phyloP scores from a whole-genome alignment of 1,284 basidiomycete species.

The Leccinum pallidistipes region DNA sequence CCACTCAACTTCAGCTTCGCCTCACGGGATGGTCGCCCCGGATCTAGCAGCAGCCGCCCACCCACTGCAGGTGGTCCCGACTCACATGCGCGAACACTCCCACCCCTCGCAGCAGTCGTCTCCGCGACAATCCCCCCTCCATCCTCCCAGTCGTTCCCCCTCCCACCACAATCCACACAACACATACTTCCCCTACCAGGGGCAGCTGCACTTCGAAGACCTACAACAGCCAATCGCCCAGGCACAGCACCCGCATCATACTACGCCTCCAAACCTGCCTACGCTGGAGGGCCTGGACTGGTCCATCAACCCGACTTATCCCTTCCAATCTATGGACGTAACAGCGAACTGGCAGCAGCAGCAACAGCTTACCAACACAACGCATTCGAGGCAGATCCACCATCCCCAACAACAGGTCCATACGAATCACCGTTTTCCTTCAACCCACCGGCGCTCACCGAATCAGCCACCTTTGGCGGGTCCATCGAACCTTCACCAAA shows the following conservation, averaged over 20 bases:
- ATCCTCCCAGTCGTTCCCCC: slow-evolving; percentile 36
- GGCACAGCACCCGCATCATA: slow-evolving; percentile 63
- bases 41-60: slow-evolving; percentile 49
- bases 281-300: slow-evolving; percentile 51
- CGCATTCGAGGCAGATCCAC: slow-evolving; percentile 35
- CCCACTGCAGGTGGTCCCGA: slow-evolving; percentile 40
- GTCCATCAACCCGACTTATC: slow-evolving; percentile 46
- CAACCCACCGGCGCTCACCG: slow-evolving; percentile 64
- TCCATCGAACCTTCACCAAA: slow-evolving; percentile 33
- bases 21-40: slow-evolving; percentile 46
- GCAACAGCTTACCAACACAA: slow-evolving; percentile 31
- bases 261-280: slow-evolving; percentile 47
- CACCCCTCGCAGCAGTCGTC: slow-evolving; percentile 73
- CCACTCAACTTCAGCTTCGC: slow-evolving; percentile 50
- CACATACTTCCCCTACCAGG: slow-evolving; percentile 49
- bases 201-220: slow-evolving; percentile 39
- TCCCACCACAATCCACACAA: slow-evolving; percentile 41
- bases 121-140: slow-evolving; percentile 55
- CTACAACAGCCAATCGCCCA: slow-evolving; percentile 52
- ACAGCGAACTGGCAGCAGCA: slow-evolving; percentile 35
- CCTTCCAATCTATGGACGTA: slow-evolving; percentile 41
- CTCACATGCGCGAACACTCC: slow-evolving; percentile 54
- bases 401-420: slow-evolving; percentile 29
- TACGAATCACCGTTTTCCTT: slow-evolving; percentile 76
- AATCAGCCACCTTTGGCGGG: slow-evolving; percentile 32